phyloP scores from a whole-genome alignment of 108 stramenopile genomes.

The Discostella stelligeroides region DNA sequence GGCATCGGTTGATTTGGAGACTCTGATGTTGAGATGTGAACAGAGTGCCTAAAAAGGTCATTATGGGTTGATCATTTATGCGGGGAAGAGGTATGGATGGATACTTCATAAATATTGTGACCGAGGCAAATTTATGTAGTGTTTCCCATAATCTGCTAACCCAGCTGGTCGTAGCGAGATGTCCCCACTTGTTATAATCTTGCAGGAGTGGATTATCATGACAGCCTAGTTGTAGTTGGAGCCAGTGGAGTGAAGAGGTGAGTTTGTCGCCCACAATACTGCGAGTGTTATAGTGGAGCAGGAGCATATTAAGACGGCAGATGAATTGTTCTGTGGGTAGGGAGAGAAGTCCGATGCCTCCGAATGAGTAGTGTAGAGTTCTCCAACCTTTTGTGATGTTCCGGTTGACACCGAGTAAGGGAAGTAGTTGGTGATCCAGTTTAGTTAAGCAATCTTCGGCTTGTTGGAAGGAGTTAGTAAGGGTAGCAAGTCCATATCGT shows the following conservation, averaged over 20 bases:
- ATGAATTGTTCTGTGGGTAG: conserved; percentile 1
- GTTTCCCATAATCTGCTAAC: background rate
- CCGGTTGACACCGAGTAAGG: background rate
- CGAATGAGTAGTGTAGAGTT: background rate
- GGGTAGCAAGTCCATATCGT: too few relatives aligned
- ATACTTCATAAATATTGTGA: background rate
- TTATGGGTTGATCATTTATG: background rate
- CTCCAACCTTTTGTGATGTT: background rate
- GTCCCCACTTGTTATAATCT: too few relatives aligned
- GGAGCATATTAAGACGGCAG: too few relatives aligned
- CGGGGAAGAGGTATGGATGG: background rate
- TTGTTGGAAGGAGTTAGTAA: background rate
- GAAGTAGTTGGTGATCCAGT: background rate
- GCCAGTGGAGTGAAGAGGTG: too few relatives aligned
- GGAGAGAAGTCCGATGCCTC: background rate
- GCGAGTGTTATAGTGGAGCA: background rate
- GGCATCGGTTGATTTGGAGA: too few relatives aligned
- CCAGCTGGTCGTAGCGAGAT: background rate
- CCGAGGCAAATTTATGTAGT: background rate
- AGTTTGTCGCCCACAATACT: background rate
- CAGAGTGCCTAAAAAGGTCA: background rate
- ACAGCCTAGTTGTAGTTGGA: too few relatives aligned
- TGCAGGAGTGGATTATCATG: too few relatives aligned
- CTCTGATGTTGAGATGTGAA: background rate
- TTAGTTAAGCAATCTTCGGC: background rate